Evolutionary conservation across 2,329 filamentous ascomycete species (phyloP), one percentile per base, ranked within the genome.

Genomic region (Coniochaeta sp.): DNA sequence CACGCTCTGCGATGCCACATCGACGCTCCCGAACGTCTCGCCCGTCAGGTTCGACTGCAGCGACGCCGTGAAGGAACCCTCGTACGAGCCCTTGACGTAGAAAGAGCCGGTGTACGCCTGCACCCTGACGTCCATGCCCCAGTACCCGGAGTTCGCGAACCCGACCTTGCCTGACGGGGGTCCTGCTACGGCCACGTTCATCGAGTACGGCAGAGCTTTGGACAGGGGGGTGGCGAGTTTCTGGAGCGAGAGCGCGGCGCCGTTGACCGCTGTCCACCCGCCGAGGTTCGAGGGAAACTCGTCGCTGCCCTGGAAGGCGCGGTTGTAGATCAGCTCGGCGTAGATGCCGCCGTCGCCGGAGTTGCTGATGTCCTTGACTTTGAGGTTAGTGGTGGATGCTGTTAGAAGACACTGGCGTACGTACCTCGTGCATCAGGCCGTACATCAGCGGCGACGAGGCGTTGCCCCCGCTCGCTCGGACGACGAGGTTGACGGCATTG

Each of bases 341-440:
- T 91, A 90, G 63, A 90, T 82, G 5, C 88, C 88, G 24, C 88
- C 88, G 67, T 91, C 88, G 2, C 88, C 87, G 1, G 84, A 87
- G 70, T 89, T 84, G 71, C 85, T 85, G 70, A 87, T 87, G 59
- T 85, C 83, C 81, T 84, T 26, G n/a, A 8, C 6, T 7, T 22
- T 16, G 47, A 17, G 10, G 47, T 52, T 2, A 57, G 14, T 12
- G 30, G 38, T 22, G 14, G 58, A 17, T 16, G 38, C 28, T 16
- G 8, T 19, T 26, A 26, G n/a, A 16, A 40, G 17, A 32, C 1
- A 52, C 2, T 26, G 47, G 12, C 12, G 19, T 22, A 52, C 60
- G 52, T 62, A 74, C 73, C 66, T 77, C 75, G 58, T 73, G 73
- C 70, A 77, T 75, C n/a, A 77, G 66, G 1, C 75, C 75, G 68